These are phyloP conservation scores for Capsella bursapastoris DNA, from an alignment of 345 rosid genomes.

Conservation along the genomic window DNA sequence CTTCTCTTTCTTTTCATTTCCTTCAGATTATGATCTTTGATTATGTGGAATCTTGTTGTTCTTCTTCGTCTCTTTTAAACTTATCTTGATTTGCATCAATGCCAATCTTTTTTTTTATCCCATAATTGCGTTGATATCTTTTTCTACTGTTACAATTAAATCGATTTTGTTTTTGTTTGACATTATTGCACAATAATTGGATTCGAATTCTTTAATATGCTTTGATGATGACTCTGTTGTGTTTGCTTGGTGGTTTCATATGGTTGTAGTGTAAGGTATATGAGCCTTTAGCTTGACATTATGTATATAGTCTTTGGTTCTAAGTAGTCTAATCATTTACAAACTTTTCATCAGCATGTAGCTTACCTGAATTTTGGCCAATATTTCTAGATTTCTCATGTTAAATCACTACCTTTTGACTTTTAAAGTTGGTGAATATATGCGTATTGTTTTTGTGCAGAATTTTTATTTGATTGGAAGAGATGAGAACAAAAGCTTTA, in stretches of 20 bases:
- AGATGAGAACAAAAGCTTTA: slow-evolving; percentile 58
- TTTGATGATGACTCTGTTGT: neutral
- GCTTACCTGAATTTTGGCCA: neutral
- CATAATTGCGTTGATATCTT: slow-evolving; percentile 1
- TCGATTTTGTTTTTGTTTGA: slow-evolving; percentile 6
- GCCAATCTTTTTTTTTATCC: neutral
- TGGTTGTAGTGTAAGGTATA: slow-evolving; percentile 30
- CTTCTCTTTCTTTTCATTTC: neutral
- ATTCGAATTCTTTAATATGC: neutral
- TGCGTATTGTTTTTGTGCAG: slow-evolving; percentile 46
- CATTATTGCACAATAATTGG: neutral
- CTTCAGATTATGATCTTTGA: neutral
- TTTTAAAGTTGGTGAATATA: neutral
- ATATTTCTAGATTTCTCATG: neutral
- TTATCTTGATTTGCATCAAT: slow-evolving; percentile 8
- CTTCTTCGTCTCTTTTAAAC: neutral
- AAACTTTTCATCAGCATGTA: neutral
- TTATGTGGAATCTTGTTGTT: neutral
- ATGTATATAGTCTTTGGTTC: slow-evolving; percentile 33
- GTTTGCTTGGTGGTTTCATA: slow-evolving; percentile 4
- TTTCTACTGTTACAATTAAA: no score
- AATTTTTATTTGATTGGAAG: slow-evolving; percentile 83
- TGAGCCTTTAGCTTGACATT: slow-evolving; percentile 34
- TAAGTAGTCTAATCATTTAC: slow-evolving; percentile 5
- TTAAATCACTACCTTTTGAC: neutral